These are phyloP conservation scores for Camelina laxa DNA, from an alignment of 345 rosid genomes.

Conservation along the genomic window DNA sequence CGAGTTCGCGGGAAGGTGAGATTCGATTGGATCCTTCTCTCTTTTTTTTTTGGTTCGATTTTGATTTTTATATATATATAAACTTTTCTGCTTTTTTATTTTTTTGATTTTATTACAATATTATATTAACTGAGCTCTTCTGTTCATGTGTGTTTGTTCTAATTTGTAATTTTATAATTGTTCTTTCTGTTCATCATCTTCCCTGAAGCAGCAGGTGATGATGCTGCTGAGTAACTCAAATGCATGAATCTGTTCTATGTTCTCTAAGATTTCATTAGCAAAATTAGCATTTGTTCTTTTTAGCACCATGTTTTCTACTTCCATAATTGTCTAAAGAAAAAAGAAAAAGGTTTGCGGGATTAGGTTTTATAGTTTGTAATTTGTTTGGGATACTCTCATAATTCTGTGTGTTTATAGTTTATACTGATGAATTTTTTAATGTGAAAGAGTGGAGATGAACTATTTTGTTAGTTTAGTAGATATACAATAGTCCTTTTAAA, in stretches of 20 bases:
- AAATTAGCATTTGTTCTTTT: not conserved
- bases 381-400: not conserved
- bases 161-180: not conserved
- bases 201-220: not conserved
- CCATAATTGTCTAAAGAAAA: not conserved
- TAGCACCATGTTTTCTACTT: conserved; percentile 12
- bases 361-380: conserved; percentile 2
- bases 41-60: not conserved
- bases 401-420: not conserved
- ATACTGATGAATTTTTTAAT: not conserved
- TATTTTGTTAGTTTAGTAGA: not conserved
- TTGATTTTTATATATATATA: not conserved
- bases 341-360: not conserved
- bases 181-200: conserved; percentile 12
- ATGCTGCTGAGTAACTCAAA: not conserved
- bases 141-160: conserved; percentile 38
- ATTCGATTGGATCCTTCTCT: conserved; percentile 25
- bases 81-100: not conserved
- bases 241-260: not conserved
- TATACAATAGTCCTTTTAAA: too few relatives aligned
- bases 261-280: not conserved
- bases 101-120: conserved; percentile 18
- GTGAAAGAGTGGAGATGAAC: conserved; percentile 2
- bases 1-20: conserved; percentile 37
- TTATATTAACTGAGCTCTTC: conserved; percentile 28